phyloP scores from a whole-genome alignment of 306 rosid species.

The Prunus davidiana region DNA sequence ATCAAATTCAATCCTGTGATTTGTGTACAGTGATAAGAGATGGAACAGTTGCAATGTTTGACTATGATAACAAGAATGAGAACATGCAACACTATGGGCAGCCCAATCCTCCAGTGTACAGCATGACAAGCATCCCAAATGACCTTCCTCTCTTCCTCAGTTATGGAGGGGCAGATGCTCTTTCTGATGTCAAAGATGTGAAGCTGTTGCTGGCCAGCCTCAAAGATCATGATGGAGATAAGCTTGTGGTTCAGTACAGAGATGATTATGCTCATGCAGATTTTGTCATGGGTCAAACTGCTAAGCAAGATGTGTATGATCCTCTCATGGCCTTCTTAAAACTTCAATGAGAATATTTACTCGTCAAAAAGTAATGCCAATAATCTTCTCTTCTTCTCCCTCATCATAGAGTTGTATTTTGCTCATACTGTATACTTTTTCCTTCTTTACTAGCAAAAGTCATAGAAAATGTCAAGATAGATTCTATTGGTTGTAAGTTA shows the following conservation, averaged over 20 bases:
- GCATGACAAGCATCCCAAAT: conserved; percentile 23
- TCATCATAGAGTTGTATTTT: background rate
- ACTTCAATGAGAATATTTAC: conserved; percentile 17
- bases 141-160: conserved; percentile 34
- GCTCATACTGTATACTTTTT: background rate
- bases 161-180: conserved; percentile 36
- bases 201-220: conserved; percentile 19
- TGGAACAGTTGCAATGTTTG: conserved; percentile 24
- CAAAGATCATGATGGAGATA: conserved; percentile 28
- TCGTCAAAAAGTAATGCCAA: background rate
- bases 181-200: conserved; percentile 34
- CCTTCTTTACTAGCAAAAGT: background rate
- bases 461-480: no score
- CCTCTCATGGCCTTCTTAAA: conserved; percentile 33
- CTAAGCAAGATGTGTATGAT: conserved; percentile 38
- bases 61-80: conserved; percentile 23
- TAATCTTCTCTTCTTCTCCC: background rate
- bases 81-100: conserved; percentile 27
- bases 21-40: conserved; percentile 28
- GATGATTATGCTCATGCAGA: conserved; percentile 37
- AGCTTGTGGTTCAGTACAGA: conserved; percentile 34
- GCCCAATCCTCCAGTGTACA: conserved; percentile 28
- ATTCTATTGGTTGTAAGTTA: no score
- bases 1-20: background rate
- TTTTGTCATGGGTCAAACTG: conserved; percentile 34